These are phyloP conservation scores for Caryopteris hybrid DNA, from an alignment of 305 asterid genomes.

Conservation along the genomic window DNA sequence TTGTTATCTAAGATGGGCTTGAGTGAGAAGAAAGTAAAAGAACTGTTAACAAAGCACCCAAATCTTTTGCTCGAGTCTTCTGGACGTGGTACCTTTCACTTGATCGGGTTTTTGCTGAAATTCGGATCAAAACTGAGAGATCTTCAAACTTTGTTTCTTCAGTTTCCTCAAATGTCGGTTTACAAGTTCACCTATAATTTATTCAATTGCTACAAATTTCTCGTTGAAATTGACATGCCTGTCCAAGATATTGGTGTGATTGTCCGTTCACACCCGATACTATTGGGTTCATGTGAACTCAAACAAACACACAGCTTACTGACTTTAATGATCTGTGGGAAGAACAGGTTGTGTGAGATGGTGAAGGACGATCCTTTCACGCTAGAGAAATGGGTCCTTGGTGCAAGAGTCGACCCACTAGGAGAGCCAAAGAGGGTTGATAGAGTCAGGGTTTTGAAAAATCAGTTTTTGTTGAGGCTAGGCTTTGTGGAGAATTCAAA, in stretches of 20 bases:
- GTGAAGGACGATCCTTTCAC: slow-evolving; percentile 52
- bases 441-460: slow-evolving; percentile 35
- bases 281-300: slow-evolving; percentile 59
- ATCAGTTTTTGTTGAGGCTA: slow-evolving; percentile 54
- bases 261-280: slow-evolving; percentile 30
- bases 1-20: slow-evolving; percentile 42
- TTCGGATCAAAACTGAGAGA: slow-evolving; percentile 45
- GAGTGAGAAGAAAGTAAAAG: slow-evolving; percentile 40
- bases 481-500: slow-evolving; percentile 61
- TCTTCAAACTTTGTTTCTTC: slow-evolving; percentile 28
- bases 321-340: slow-evolving; percentile 34
- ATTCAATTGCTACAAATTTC: slow-evolving; percentile 40
- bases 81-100: slow-evolving; percentile 37
- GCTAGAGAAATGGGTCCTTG: slow-evolving; percentile 48
- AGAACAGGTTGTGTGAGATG: slow-evolving; percentile 39
- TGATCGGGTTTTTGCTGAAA: slow-evolving; percentile 55
- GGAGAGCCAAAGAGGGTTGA: slow-evolving; percentile 22
- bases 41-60: slow-evolving; percentile 38
- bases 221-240: slow-evolving; percentile 51
- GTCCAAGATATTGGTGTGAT: slow-evolving; percentile 41
- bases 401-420: slow-evolving; percentile 33
- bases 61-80: slow-evolving; percentile 51
- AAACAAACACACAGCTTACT: slow-evolving; percentile 42
- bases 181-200: slow-evolving; percentile 43
- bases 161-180: slow-evolving; percentile 47